These are phyloP conservation scores for Sporothrix humicola DNA, from an alignment of 2,329 filamentous ascomycete species.

Conservation along the genomic window DNA sequence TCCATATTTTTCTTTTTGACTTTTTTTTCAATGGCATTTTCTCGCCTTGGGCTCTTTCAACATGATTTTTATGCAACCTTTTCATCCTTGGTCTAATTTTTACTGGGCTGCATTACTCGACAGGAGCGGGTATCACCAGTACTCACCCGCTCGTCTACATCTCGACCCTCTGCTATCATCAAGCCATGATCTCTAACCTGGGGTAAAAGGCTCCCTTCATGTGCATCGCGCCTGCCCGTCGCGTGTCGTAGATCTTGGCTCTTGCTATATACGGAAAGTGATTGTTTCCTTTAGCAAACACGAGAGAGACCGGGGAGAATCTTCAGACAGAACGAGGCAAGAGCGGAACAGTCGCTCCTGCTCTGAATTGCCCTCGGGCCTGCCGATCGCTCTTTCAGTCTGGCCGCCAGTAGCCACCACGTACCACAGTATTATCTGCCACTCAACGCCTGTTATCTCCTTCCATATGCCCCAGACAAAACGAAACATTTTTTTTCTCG, in stretches of 20 bases:
- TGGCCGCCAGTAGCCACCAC: background rate
- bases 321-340: background rate
- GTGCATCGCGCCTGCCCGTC: background rate
- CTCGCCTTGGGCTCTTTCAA: background rate
- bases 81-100: background rate
- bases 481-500: background rate
- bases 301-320: background rate
- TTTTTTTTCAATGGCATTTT: background rate
- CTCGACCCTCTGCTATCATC: background rate
- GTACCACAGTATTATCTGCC: background rate
- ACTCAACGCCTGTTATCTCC: conserved; percentile 21
- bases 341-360: conserved; percentile 5
- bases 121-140: conserved; percentile 20
- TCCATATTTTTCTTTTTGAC: background rate
- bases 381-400: conserved; percentile 23
- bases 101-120: background rate
- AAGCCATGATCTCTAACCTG: background rate
- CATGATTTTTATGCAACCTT: background rate
- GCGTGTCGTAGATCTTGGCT: background rate
- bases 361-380: conserved; percentile 11
- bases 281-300: background rate
- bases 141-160: conserved; percentile 12
- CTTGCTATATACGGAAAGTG: background rate
- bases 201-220: background rate
- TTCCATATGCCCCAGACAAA: conserved; percentile 19